These are phyloP conservation scores for Glycyrrhiza uralensis DNA, from an alignment of 306 rosid genomes.

Conservation along the genomic window DNA sequence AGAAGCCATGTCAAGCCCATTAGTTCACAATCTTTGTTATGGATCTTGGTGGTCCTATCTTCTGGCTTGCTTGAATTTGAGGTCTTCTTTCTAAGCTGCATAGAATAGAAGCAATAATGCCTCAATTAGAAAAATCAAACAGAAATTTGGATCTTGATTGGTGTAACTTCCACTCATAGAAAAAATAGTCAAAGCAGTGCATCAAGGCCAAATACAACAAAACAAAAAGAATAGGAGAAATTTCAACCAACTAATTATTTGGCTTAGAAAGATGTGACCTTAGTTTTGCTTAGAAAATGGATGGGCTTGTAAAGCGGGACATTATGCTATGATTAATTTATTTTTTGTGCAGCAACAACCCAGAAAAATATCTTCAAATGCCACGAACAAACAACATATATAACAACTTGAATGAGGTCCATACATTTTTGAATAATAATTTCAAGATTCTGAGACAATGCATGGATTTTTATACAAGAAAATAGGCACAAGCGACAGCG, in stretches of 20 bases:
- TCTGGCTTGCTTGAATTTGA: slow-evolving; percentile 78
- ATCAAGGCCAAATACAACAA: neutral
- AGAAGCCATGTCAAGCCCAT: slow-evolving; percentile 99
- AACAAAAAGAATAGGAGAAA: neutral
- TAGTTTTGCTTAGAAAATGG: neutral
- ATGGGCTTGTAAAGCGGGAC: neutral
- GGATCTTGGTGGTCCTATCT: slow-evolving; percentile 87
- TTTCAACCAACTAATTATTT: neutral
- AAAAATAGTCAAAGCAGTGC: slow-evolving; percentile 11
- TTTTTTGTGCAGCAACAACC: slow-evolving; percentile 18
- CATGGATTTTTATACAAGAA: neutral
- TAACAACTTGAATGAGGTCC: neutral
- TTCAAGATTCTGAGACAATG: slow-evolving; percentile 18
- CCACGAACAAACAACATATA: slow-evolving; percentile 14
- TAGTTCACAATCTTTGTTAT: slow-evolving; percentile 78
- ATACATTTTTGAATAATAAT: neutral
- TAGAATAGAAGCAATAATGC: slow-evolving; percentile 20
- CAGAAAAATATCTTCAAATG: slow-evolving; percentile 7
- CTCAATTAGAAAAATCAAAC: slow-evolving; percentile 16
- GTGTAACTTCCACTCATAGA: slow-evolving; percentile 41
- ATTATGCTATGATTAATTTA: slow-evolving; percentile 16
- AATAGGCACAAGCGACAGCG: slow-evolving; percentile 2
- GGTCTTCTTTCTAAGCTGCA: slow-evolving; percentile 74
- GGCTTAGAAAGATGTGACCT: neutral
- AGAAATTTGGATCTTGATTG: slow-evolving; percentile 25